phyloP scores from a whole-genome alignment of 208 protist species.

The Crithidia acanthocephali region DNA sequence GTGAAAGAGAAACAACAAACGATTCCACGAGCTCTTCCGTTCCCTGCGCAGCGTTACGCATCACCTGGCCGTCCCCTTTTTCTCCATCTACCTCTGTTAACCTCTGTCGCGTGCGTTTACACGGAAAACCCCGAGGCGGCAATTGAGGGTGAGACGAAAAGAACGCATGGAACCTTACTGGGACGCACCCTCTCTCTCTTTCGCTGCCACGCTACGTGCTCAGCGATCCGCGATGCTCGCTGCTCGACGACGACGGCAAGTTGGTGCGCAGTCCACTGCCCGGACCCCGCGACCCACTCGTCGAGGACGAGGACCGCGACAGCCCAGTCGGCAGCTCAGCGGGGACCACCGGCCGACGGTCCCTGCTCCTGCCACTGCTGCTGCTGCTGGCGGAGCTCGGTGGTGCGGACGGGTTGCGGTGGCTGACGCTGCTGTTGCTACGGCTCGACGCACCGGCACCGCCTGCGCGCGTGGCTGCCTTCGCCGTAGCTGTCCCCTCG shows the following conservation, averaged over 20 bases:
- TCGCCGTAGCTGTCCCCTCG: background rate
- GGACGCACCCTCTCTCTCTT: background rate
- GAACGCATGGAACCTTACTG: too few species aligned
- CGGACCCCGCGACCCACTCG: background rate
- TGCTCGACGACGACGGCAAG: constrained; percentile 15
- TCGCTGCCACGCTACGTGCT: background rate
- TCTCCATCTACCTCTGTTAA: too few species aligned
- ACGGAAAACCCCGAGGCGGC: too few species aligned
- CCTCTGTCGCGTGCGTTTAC: too few species aligned
- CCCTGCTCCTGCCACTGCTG: background rate
- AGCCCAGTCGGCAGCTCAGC: background rate
- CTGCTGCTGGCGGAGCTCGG: background rate
- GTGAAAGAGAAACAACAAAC: too few species aligned
- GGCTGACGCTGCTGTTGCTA: background rate
- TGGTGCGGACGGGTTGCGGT: background rate
- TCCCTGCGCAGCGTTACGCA: too few species aligned
- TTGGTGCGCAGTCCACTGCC: constrained; percentile 2
- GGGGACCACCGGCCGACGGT: too few species aligned
- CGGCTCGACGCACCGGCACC: background rate
- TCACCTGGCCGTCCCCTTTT: too few species aligned
- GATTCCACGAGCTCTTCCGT: too few species aligned
- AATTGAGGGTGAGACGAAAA: too few species aligned
- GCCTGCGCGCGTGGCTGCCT: background rate
- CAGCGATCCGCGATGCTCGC: constrained; percentile 5
- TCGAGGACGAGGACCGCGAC: background rate